Conservation (phyloP, 116 monocot species). For the Papilionanthe hybrid region DNA sequence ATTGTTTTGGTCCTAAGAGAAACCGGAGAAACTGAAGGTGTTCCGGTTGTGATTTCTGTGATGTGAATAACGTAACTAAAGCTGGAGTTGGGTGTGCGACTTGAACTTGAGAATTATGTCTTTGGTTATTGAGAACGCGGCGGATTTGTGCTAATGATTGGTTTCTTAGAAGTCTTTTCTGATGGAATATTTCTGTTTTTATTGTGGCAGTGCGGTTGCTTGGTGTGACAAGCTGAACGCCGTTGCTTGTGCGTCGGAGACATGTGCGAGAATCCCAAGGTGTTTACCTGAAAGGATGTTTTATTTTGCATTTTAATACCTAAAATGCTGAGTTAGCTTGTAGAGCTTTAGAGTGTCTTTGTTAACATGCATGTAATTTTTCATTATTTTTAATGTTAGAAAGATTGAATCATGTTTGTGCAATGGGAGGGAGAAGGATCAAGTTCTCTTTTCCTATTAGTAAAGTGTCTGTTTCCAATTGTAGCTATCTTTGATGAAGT, state of each 20-base stretch:
- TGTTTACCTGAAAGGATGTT: conserved; percentile 19
- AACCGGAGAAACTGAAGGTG: background rate
- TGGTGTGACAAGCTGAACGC: conserved; percentile 95
- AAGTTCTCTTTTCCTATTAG: background rate
- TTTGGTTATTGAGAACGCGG: background rate
- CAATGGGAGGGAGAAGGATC: background rate
- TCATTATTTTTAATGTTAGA: background rate
- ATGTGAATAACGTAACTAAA: background rate
- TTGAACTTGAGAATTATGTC: background rate
- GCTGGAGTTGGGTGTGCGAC: background rate
- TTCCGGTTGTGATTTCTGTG: background rate
- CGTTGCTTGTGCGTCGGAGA: conserved; percentile 95
- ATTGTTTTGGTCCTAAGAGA: background rate
- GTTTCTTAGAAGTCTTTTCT: background rate
- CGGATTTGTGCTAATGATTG: background rate
- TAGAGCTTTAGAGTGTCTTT: background rate
- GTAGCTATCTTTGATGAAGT: background rate
- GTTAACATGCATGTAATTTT: background rate
- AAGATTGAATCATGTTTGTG: background rate
- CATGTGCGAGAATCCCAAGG: conserved; percentile 97
- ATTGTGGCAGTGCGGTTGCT: conserved; percentile 79
- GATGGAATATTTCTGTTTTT: conserved; percentile 5
- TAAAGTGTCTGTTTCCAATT: background rate
- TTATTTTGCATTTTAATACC: background rate
- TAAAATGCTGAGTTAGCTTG: background rate